These are phyloP conservation scores for Filobasidium floriforme DNA, from an alignment of 768 basidiomycete genomes.

Conservation along the genomic window DNA sequence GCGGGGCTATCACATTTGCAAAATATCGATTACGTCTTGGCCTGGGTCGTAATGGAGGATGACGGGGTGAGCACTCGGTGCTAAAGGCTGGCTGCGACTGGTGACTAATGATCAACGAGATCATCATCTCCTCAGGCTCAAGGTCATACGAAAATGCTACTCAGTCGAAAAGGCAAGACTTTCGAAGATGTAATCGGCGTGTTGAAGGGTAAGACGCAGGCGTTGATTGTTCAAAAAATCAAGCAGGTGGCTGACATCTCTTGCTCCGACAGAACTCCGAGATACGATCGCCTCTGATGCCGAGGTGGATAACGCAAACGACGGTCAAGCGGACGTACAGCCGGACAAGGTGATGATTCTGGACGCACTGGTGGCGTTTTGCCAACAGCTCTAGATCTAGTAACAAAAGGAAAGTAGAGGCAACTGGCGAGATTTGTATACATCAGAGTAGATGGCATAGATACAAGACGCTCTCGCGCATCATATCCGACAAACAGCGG, in stretches of 20 bases:
- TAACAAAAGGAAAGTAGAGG: too few species aligned
- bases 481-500: too few species aligned
- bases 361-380: constrained; percentile 12
- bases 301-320: constrained; percentile 9
- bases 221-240: not conserved
- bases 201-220: constrained; percentile 54
- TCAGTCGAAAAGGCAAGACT: constrained; percentile 63
- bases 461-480: too few species aligned
- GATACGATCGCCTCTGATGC: constrained; percentile 14
- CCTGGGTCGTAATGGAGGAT: constrained; percentile 96
- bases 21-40: constrained; percentile 84
- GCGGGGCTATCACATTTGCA: constrained; percentile 82
- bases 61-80: constrained; percentile 86
- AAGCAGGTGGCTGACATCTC: not conserved
- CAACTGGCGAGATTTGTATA: too few species aligned
- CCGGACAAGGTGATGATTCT: constrained; percentile 15
- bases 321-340: not conserved
- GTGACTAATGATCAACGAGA: too few species aligned
- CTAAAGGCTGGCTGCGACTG: too few species aligned
- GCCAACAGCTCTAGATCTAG: not conserved
- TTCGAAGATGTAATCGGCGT: constrained; percentile 65
- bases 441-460: too few species aligned
- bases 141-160: constrained; percentile 64
- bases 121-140: too few species aligned
- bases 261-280: constrained; percentile 7